Percentiles rank a stretch among this genome's conserved stretches.
Conservation (phyloP, 78 protist species). For the Dictyostelium intermedium region DNA sequence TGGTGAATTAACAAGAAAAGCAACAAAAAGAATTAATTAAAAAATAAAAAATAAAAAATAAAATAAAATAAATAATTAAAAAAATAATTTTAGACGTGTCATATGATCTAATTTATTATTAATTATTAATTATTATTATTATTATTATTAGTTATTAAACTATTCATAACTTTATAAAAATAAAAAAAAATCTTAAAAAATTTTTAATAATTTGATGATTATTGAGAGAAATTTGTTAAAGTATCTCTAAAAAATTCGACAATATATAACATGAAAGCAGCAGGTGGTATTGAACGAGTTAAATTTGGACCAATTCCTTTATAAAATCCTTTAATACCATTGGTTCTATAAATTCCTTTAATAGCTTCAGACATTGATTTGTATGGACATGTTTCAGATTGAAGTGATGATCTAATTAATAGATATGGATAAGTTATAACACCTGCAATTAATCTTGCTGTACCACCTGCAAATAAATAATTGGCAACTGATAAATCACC, state of each 20-base stretch:
- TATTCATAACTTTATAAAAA: too few species aligned
- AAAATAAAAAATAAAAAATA: not conserved
- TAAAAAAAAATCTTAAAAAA: too few species aligned
- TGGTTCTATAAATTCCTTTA: constrained; percentile 12
- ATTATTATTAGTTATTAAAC: too few species aligned
- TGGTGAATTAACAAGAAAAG: constrained; percentile 63
- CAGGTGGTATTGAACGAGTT: constrained; percentile 49
- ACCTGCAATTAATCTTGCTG: constrained; percentile 61
- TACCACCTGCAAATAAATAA: constrained; percentile 57
- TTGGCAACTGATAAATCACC: not conserved
- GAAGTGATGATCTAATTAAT: constrained; percentile 54
- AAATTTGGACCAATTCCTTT: constrained; percentile 58
- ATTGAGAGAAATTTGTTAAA: not conserved
- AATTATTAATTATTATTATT: too few species aligned
- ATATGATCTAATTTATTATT: not conserved
- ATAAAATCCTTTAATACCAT: constrained; percentile 60
- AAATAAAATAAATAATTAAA: not conserved
- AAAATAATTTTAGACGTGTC: not conserved
- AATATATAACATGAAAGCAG: constrained; percentile 65
- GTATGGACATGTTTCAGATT: constrained; percentile 49
- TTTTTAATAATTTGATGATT: not conserved
- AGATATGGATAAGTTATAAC: constrained; percentile 46
- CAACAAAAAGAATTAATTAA: not conserved
- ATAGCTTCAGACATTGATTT: constrained; percentile 43
- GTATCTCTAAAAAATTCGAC: constrained; percentile 64